Evolutionary conservation across 306 rosid genomes (phyloP).

Genomic region (Vigna unguiculata): DNA sequence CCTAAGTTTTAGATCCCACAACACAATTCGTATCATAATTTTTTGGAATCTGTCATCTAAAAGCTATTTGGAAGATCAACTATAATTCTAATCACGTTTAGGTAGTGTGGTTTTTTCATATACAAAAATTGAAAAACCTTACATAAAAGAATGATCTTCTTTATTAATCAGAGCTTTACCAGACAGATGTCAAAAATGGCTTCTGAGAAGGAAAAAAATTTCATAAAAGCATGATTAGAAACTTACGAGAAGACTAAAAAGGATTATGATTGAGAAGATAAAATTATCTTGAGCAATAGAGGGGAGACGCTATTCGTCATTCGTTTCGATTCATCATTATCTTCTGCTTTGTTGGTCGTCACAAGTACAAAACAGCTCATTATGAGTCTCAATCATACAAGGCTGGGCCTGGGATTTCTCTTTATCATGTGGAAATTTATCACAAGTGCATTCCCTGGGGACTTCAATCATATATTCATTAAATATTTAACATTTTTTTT

Average conservation of each 20-base stretch:
- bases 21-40: background rate
- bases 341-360: constrained; percentile 39
- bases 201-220: background rate
- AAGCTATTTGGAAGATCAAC: background rate
- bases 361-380: constrained; percentile 48
- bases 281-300: constrained; percentile 36
- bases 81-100: background rate
- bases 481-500: too few relatives aligned
- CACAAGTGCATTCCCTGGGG: background rate
- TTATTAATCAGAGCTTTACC: background rate
- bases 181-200: background rate
- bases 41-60: background rate
- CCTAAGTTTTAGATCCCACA: constrained; percentile 31
- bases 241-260: constrained; percentile 33
- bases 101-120: too few relatives aligned
- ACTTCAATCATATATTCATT: background rate
- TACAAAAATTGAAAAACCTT: background rate
- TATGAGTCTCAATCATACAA: constrained; percentile 42
- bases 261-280: constrained; percentile 36
- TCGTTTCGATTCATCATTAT: constrained; percentile 37
- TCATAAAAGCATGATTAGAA: constrained; percentile 37
- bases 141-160: background rate
- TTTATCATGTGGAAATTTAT: constrained; percentile 13
- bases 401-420: constrained; percentile 2
- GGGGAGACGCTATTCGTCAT: constrained; percentile 1